A percentile compares a stretch with the other conserved stretches of the same genome.
These are phyloP conservation scores for Boletus pseudopeckii DNA, from an alignment of 768 basidiomycete species.

Conservation along the genomic window DNA sequence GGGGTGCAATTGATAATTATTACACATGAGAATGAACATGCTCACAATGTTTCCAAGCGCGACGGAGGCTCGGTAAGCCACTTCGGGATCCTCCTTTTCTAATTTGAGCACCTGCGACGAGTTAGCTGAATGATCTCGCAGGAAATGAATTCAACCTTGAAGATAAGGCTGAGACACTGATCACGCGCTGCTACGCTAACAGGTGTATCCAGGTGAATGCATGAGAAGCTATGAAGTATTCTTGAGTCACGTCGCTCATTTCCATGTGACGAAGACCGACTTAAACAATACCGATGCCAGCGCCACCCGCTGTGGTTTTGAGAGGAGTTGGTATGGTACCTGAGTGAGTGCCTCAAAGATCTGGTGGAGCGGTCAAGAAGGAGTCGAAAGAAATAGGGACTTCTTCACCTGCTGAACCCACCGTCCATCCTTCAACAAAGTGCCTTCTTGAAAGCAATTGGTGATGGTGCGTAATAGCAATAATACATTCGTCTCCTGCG, in stretches of 20 bases:
- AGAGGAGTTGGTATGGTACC: constrained; percentile 51
- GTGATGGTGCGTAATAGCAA: constrained; percentile 75
- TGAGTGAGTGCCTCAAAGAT: constrained; percentile 53
- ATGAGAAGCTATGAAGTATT: constrained; percentile 54
- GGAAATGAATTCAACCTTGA: constrained; percentile 37
- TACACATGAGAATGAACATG: constrained; percentile 1
- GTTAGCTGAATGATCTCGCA: constrained; percentile 5
- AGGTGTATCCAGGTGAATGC: constrained; percentile 45
- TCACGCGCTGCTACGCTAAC: constrained; percentile 39
- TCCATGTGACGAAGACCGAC: constrained; percentile 44
- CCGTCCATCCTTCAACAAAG: constrained; percentile 37
- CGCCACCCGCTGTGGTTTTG: constrained; percentile 71
- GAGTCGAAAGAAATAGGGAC: constrained; percentile 1
- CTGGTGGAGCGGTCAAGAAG: constrained; percentile 34
- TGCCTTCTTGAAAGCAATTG: constrained; percentile 69
- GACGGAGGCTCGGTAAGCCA: constrained; percentile 66
- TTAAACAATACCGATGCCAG: constrained; percentile 84
- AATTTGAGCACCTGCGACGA: constrained; percentile 28
- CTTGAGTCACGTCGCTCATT: constrained; percentile 1
- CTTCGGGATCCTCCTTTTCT: constrained; percentile 60
- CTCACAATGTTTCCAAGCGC: constrained; percentile 72
- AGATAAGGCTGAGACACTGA: constrained; percentile 43
- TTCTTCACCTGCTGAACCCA: constrained; percentile 51
- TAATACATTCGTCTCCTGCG: constrained; percentile 81
- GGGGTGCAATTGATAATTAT: neutral